Evolutionary conservation across 192 early-diverging fungal genomes (phyloP).

Genomic region (Phycomyces nitens): DNA sequence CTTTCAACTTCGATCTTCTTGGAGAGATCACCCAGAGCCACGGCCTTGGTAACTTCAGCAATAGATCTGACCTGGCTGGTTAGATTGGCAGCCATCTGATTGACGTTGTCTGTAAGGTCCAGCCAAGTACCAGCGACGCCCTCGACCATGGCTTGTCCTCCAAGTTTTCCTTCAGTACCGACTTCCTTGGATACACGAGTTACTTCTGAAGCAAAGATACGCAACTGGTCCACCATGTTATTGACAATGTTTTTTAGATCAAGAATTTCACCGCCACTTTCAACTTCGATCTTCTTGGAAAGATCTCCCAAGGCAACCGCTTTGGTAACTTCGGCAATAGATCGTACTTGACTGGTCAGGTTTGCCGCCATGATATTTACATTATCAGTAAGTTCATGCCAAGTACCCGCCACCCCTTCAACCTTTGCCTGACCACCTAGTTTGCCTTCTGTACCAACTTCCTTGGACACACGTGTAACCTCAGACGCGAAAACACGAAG

Average conservation of each 20-base stretch:
- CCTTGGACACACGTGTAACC: background rate
- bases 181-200: constrained; percentile 68
- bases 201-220: constrained; percentile 54
- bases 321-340: constrained; percentile 47
- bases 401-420: background rate
- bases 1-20: constrained; percentile 57
- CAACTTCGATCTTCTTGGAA: constrained; percentile 43
- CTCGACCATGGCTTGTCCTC: constrained; percentile 52
- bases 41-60: constrained; percentile 54
- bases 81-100: constrained; percentile 44
- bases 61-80: constrained; percentile 63
- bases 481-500: background rate
- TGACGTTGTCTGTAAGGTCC: constrained; percentile 43
- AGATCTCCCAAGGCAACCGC: constrained; percentile 49
- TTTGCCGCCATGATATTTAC: background rate
- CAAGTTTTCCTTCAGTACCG: constrained; percentile 63
- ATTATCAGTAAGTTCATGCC: background rate
- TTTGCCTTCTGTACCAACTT: background rate
- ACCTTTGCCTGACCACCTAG: background rate
- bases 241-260: constrained; percentile 55
- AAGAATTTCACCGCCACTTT: constrained; percentile 47
- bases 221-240: constrained; percentile 40
- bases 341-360: constrained; percentile 44
- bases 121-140: constrained; percentile 36
- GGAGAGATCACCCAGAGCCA: constrained; percentile 56